Evolutionary conservation across 2,329 filamentous ascomycete species (phyloP), one percentile per base, ranked within the genome.

Genomic region (Colletotrichum euphorbiae): DNA sequence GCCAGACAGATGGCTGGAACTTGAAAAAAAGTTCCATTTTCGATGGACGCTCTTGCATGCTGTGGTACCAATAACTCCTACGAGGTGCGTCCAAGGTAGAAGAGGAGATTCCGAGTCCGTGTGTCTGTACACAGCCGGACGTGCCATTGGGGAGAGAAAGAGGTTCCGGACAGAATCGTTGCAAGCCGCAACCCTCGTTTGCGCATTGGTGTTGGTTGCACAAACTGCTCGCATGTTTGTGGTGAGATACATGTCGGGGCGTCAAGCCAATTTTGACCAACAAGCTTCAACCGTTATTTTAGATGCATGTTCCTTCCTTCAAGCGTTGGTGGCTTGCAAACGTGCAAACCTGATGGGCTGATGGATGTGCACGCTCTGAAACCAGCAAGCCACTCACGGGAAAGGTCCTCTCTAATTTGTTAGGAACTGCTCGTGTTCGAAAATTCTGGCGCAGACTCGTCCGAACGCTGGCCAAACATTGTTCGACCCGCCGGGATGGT

Each of bases 391-490:
- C 31, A 52, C 40, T 28, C 28, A 43, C 13, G 45, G n/a, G 15
- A 6, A 19, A 28, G 38, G n/a, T 17, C 57, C 31, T 61, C 31
- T 61, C 19, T 13, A 55, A 42, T 48, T 46, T 21, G 40, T 36
- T 46, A 46, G 28, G 7, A 48, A 38, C 45, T 52, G 45, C 51
- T 31, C 36, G 46, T 33, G 31, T 28, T 46, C 33, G 54, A 28
- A 38, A 33, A 38, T 19, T 54, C 19, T 65, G 17, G 11, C n/a
- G 31, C 11, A 63, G 17, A 54, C 42, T 66, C 62, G 43, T 66
- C 57, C 57, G 62, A 66, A 62, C 48, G 40, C 31, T 55, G 48
- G 40, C 56, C 57, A 62, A 54, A 28, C 45, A 40, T n/a, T 40
- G 15, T 24, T 45, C 21, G 52, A 40, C 52, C 60, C 45, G 52